phyloP scores from a whole-genome alignment of 331 rosid species.

The Quercus tomentella region DNA sequence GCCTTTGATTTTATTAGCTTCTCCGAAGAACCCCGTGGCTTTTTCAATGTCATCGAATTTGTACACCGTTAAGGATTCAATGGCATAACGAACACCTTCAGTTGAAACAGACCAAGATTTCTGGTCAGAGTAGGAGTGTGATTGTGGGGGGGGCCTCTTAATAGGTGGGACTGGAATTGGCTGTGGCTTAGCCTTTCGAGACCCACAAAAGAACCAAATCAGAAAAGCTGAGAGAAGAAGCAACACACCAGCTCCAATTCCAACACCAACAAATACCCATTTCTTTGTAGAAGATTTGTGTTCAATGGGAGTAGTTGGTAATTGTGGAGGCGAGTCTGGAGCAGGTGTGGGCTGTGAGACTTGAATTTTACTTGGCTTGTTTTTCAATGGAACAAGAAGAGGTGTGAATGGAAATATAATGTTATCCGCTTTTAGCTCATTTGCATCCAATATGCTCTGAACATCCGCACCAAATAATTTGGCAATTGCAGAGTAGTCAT shows the following conservation, averaged over 20 bases:
- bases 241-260: slow-evolving; percentile 28
- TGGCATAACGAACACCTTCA: slow-evolving; percentile 41
- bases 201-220: neutral
- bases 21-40: slow-evolving; percentile 48
- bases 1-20: slow-evolving; percentile 49
- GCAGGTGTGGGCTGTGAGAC: neutral
- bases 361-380: slow-evolving; percentile 14
- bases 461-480: slow-evolving; percentile 24
- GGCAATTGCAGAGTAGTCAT: slow-evolving; percentile 27
- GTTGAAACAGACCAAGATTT: slow-evolving; percentile 40
- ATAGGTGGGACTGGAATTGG: neutral
- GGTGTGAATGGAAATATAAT: slow-evolving; percentile 45
- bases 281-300: slow-evolving; percentile 9
- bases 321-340: slow-evolving; percentile 18
- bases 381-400: slow-evolving; percentile 41
- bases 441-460: slow-evolving; percentile 41
- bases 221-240: slow-evolving; percentile 18
- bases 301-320: neutral
- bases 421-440: slow-evolving; percentile 4
- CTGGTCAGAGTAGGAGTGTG: neutral
- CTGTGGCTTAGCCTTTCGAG: neutral
- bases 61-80: slow-evolving; percentile 55
- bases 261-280: slow-evolving; percentile 50
- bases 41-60: slow-evolving; percentile 39
- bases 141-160: neutral